Evolutionary conservation across 768 basidiomycete species (phyloP), one percentile per base, ranked within the genome.

Genomic region (Leccinum imitatum): DNA sequence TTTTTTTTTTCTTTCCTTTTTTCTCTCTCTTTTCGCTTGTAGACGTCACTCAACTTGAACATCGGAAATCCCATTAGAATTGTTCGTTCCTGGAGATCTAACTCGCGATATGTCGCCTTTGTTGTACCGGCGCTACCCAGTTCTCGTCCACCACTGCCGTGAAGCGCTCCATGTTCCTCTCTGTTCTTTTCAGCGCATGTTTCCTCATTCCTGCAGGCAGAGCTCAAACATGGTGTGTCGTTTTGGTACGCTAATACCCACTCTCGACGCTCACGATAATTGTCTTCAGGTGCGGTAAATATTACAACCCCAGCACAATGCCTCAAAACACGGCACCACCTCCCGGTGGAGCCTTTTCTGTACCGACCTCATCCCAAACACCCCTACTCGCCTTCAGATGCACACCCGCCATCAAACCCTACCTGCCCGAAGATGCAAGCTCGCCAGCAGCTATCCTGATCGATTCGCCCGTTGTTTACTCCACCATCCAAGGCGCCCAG

Each of bases 351-450:
- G 67, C 74, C 55, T 84, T 83, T 60, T 71, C 77, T 6, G 58
- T 73, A 15, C 80, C 81, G 13, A 70, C 65, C 5, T 60, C 66
- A 3, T 78, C 77, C 17, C 59, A 73, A 19, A 70, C 51, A 4
- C 79, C 84, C 31, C 76, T 85, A 13, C 72, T 87, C 30, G 82
- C 84, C 17, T 71, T 87, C 30, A 80, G 84, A 56, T 87, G 86
- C 62, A 77, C 78, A 0, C 85, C 84, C 33, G 82, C 84, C 1
- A 78, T 85, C 53, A 77, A 79, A 30, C 86, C 86, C 2, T 87
- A 84, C 67, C 75, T 87, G 21, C 77, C 81, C 6, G 82, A 82
- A 61, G 85, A 86, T 59, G 75, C 75, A 6, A 64, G 68, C 25
- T 71, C 73, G 39, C 72, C 78, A 3, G 75, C 78, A 2, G 76